phyloP scores from a whole-genome alignment of 345 rosid genomes.

The Draba incana region DNA sequence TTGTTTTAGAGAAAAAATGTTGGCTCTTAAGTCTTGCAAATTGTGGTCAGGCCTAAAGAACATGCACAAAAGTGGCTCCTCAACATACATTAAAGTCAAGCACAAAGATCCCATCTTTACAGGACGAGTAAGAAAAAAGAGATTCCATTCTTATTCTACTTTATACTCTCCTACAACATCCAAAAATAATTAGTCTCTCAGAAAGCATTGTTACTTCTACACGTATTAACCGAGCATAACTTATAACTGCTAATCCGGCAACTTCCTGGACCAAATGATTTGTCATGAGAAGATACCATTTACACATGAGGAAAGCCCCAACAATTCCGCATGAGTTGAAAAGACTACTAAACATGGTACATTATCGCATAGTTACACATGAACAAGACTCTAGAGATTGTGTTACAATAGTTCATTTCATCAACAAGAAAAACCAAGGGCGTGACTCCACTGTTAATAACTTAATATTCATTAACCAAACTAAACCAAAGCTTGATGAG shows the following conservation, averaged over 20 bases:
- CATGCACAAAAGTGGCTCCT: slow-evolving; percentile 22
- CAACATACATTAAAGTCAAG: background rate
- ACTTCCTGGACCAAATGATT: background rate
- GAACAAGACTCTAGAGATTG: background rate
- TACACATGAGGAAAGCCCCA: background rate
- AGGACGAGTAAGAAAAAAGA: slow-evolving; percentile 2
- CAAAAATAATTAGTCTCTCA: background rate
- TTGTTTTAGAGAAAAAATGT: slow-evolving; percentile 57
- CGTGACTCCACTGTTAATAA: background rate
- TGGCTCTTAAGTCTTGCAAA: slow-evolving; percentile 82
- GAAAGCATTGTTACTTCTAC: background rate
- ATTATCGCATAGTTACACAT: background rate
- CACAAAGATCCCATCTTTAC: background rate
- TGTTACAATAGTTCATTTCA: background rate
- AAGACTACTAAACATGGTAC: background rate
- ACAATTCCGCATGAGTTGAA: background rate
- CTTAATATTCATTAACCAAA: no score
- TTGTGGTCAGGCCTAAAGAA: slow-evolving; percentile 70
- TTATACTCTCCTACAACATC: background rate
- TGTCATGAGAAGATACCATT: background rate
- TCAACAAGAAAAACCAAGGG: background rate
- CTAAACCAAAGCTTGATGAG: background rate
- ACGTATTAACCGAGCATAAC: background rate
- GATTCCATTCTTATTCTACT: background rate
- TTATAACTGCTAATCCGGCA: background rate